Evolutionary conservation across 139 green algal genomes (phyloP).

Genomic region (Eudorina sp.): DNA sequence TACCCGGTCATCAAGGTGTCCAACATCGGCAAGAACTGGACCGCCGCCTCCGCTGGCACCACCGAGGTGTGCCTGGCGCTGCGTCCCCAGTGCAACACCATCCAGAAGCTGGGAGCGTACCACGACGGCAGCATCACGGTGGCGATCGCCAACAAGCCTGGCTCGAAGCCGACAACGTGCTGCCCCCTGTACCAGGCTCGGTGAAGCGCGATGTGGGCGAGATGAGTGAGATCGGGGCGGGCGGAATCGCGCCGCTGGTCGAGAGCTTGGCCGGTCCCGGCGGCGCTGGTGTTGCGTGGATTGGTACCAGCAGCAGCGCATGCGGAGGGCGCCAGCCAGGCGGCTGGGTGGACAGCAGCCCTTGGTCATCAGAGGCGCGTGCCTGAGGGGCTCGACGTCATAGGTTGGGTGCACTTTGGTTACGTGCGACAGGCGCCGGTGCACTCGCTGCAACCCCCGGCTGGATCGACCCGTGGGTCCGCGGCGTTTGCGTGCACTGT

Average conservation of each 20-base stretch:
- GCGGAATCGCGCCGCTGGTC: no score
- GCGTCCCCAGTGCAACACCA: not conserved
- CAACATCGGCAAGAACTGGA: not conserved
- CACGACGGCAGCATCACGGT: not conserved
- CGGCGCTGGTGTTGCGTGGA: not conserved
- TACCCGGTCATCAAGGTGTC: conserved; percentile 47
- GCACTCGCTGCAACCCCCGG: no score
- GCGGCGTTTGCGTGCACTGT: no score
- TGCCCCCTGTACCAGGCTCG: not conserved
- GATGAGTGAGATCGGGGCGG: not conserved
- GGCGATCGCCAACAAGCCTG: not conserved
- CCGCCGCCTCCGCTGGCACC: not conserved
- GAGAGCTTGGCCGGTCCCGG: no score
- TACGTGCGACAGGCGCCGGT: no score
- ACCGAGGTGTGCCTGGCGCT: conserved; percentile 10
- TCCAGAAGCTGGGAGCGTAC: not conserved
- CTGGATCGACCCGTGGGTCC: no score
- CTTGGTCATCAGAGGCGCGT: no score
- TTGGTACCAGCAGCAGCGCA: not conserved
- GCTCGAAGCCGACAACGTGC: not conserved
- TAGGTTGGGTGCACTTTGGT: no score
- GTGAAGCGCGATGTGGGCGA: not conserved
- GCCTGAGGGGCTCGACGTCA: no score
- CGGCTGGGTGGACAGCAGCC: not conserved
- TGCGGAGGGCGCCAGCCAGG: not conserved